A percentile compares a stretch with the other conserved stretches of the same genome.
These are phyloP conservation scores for Protostelium mycophagum DNA, from an alignment of 78 protist species.

Conservation along the genomic window DNA sequence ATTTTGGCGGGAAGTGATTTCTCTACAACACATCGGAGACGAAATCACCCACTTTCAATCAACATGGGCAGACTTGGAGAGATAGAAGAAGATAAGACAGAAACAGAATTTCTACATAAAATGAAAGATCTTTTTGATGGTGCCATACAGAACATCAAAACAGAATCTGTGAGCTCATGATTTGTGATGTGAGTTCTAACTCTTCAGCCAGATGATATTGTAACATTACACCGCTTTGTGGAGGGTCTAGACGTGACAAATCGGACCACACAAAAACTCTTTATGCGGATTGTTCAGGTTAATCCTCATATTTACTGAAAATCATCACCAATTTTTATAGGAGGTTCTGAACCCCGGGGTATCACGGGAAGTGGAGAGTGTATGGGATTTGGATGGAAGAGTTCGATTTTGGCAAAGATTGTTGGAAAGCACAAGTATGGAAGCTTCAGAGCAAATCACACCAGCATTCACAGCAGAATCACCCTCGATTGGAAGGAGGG, in stretches of 20 bases:
- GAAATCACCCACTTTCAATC: too few species aligned
- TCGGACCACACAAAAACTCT: background rate
- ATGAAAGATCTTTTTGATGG: background rate
- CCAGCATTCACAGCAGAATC: background rate
- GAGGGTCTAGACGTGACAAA: background rate
- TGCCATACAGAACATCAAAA: background rate
- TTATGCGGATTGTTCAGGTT: background rate
- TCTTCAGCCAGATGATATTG: background rate
- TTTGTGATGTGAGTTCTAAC: background rate
- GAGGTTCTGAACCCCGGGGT: background rate
- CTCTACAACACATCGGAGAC: too few species aligned
- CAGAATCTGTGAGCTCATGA: background rate
- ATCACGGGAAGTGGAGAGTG: background rate
- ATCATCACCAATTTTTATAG: background rate
- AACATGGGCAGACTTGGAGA: background rate
- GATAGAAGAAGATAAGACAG: background rate
- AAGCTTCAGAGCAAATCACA: background rate
- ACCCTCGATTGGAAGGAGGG: background rate
- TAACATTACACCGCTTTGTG: background rate
- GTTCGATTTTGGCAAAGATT: background rate
- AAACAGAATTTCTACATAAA: background rate
- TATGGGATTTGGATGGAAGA: background rate
- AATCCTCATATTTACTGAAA: background rate
- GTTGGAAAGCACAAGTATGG: background rate
- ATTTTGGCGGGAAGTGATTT: too few species aligned